phyloP scores from a whole-genome alignment of 75 land plant genomes.

The Gnetum montanum region DNA sequence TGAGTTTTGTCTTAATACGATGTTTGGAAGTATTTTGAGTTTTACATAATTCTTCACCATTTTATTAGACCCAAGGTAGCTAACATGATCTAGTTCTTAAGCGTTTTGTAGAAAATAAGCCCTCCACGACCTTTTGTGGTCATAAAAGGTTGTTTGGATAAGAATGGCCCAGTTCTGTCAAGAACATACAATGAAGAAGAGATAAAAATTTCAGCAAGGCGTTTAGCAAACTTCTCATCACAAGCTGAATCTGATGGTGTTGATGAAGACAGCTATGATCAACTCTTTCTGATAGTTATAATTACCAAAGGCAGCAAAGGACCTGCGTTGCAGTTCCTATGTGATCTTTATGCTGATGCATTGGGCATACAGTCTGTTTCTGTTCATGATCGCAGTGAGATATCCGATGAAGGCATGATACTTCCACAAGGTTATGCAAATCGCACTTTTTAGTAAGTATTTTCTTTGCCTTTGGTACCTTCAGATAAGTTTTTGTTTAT shows the following conservation, averaged over 20 bases:
- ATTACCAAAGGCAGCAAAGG: slow-evolving; percentile 35
- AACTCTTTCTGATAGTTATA: slow-evolving; percentile 48
- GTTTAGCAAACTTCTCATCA: slow-evolving; percentile 25
- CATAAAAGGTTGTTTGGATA: slow-evolving; percentile 41
- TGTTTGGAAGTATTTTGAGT: no score
- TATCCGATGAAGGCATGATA: neutral
- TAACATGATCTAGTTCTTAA: no score
- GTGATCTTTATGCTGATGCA: slow-evolving; percentile 68
- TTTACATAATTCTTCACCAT: no score
- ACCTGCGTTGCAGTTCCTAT: slow-evolving; percentile 35
- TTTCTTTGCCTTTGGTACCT: neutral
- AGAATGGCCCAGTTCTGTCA: slow-evolving; percentile 37
- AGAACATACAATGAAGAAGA: slow-evolving; percentile 34
- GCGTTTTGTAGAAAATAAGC: slow-evolving; percentile 38
- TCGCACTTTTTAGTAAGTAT: slow-evolving; percentile 1
- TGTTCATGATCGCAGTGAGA: slow-evolving; percentile 6
- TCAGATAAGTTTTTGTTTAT: no score
- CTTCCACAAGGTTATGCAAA: neutral
- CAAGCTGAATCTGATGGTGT: slow-evolving; percentile 26
- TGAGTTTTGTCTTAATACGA: no score
- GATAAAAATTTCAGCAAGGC: slow-evolving; percentile 36
- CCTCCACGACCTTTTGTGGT: slow-evolving; percentile 47
- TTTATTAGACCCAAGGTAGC: no score
- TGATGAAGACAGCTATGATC: slow-evolving; percentile 35
- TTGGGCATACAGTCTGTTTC: slow-evolving; percentile 60